Evolutionary conservation across 1,284 basidiomycete species (phyloP), one percentile per base, ranked within the genome.

Genomic region (Boletus holoroseus): DNA sequence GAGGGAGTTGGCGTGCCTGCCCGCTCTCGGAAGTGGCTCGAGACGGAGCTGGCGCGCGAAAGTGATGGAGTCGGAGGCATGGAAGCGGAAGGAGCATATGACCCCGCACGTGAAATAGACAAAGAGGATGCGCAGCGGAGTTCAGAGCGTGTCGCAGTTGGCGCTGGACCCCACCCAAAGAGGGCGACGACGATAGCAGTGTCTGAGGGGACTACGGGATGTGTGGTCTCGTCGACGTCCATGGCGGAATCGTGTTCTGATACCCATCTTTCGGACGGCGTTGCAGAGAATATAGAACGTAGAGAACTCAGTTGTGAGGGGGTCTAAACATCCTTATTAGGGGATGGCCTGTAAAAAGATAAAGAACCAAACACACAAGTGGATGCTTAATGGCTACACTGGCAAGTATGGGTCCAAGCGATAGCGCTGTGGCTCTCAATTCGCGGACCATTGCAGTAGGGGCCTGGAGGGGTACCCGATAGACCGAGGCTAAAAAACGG

Each of bases 391-490:
- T 73, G 41, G 74, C 66, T 4, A 88, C 71, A 44, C 74, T 73
- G 49, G 75, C 64, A 42, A 89, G 60, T 2, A 80, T 60, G 0
- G 73, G 62, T 44, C 83, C 76, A 24, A 91, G 69, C 0, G 68
- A 62, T 0, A 72, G 47, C 2, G 88, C 86, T 32, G 73, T 74
- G 2, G 61, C 55, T 66, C 79, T 85, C 55, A 90, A 68, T 43
- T 83, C 77, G 44, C 73, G 76, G 2, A 82, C 75, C 69, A 81
- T 82, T 1, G 68, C 68, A 22, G 75, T 62, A 13, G 88, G 84
- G 1, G 85, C 72, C 55, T 82, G 78, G 15, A 91, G 70, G 6
- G 83, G 83, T 28, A 90, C 78, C 43, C 82, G 80, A 61, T 91
- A 90, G 46, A 91, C 81, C 0, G 83, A 82, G 37, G 76, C 87